Percentiles rank a stretch among this genome's conserved stretches.
These are phyloP conservation scores for Xerocomus potaroensis DNA, from an alignment of 768 basidiomycete genomes.

Conservation along the genomic window DNA sequence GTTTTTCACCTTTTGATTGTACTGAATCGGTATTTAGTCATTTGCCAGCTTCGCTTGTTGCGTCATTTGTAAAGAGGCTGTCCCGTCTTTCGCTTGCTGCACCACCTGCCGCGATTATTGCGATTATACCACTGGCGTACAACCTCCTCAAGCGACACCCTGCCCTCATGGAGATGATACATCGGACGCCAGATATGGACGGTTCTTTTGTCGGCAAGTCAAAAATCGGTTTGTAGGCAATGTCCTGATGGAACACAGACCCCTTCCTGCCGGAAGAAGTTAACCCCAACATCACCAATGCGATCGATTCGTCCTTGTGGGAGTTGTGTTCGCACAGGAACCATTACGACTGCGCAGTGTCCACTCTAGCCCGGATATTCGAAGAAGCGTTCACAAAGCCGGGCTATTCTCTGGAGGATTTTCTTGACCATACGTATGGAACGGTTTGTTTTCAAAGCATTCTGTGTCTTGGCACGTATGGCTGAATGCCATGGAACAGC, in stretches of 20 bases:
- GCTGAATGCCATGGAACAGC: constrained; percentile 38
- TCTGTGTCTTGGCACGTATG: background rate
- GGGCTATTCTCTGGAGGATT: constrained; percentile 88
- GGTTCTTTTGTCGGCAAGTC: constrained; percentile 33
- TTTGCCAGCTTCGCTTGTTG: constrained; percentile 85
- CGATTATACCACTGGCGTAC: constrained; percentile 90
- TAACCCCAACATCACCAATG: constrained; percentile 74
- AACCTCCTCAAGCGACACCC: constrained; percentile 92
- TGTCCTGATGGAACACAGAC: constrained; percentile 39
- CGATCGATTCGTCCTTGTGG: constrained; percentile 89
- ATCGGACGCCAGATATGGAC: constrained; percentile 47
- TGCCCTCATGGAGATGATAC: constrained; percentile 89
- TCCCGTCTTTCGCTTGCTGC: constrained; percentile 79
- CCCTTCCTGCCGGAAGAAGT: constrained; percentile 63
- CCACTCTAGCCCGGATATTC: constrained; percentile 84
- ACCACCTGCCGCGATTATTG: constrained; percentile 86
- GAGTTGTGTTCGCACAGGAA: constrained; percentile 74
- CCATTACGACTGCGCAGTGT: constrained; percentile 86
- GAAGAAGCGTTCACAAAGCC: constrained; percentile 93
- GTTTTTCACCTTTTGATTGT: background rate
- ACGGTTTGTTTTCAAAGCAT: constrained; percentile 49
- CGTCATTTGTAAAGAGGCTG: constrained; percentile 91
- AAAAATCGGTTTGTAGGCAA: background rate
- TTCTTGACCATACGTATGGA: constrained; percentile 88
- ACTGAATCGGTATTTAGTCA: constrained; percentile 48